Base-by-base conservation (phyloP, 768 basidiomycete species). In the Clitopilus hobsonii region DNA sequence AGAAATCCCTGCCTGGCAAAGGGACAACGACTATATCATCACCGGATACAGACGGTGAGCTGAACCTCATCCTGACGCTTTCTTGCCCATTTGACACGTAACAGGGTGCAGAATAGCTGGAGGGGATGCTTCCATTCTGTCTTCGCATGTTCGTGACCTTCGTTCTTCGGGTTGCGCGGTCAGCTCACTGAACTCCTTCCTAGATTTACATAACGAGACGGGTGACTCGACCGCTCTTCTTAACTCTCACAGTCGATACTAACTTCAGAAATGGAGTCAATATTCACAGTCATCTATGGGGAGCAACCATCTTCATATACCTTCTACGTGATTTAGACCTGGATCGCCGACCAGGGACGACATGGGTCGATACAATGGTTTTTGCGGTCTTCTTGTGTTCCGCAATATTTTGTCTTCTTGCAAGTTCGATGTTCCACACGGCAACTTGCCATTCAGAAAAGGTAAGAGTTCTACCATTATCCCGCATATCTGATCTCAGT, bases 241-340 rank as follows among this genome's bases (percentile, higher is more conserved):
- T 62, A 56, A 50, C 56, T 45, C 22, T 45, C 57, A 62, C 28
- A 45, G 47, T 52, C 36, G 13, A 30, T 47, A 10, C 51, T 51
- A 27, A 52, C 53, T 28, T 49, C 45, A 58, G 52, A 29, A 54
- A 60, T 36, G 13, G 56, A 90, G 91, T 94, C 54, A 95, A 95
- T 70, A 91, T 94, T 47, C 88, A 92, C 69, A 88, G 79, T 56
- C 93, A 94, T 65, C 73, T 93, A 6, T 79, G 83, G 73, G 89
- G 84, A 24, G 83, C 86, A 27, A 63, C 81, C 3, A 62, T 89
- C 23, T 91, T 90, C 64, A 62, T 71, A 14, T 76, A 77, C 65
- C 69, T 88, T 52, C 71, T 87, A 29, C 62, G 78, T 55, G 68
- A 74, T 22, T 71, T 71, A 45, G 75, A 87, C 61, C 69, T 88